Conservation (phyloP, 2,329 filamentous ascomycete species). For the Hirsutella thompsonii region DNA sequence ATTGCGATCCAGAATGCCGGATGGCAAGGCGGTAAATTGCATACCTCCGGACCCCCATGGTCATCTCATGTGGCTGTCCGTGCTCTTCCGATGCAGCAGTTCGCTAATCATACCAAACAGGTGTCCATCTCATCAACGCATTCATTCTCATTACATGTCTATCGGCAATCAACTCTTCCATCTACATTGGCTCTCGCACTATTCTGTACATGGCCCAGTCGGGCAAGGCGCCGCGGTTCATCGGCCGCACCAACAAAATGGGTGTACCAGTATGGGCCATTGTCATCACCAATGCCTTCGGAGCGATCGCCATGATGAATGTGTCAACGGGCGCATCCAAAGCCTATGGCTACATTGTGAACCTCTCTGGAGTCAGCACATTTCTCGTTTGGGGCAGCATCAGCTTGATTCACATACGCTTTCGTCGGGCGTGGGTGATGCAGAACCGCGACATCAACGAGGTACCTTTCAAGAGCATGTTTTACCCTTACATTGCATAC, state of each 20-base stretch:
- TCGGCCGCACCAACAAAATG: conserved; percentile 53
- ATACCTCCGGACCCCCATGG: neutral
- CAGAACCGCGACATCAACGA: conserved; percentile 42
- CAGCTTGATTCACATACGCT: conserved; percentile 58
- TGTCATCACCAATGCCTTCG: conserved; percentile 57
- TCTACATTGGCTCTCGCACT: conserved; percentile 67
- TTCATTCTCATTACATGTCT: conserved; percentile 64
- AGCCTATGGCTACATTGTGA: conserved; percentile 58
- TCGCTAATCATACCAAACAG: conserved; percentile 7
- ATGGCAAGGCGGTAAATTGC: conserved; percentile 45
- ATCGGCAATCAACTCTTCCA: conserved; percentile 59
- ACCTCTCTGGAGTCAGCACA: conserved; percentile 55
- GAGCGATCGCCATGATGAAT: conserved; percentile 64
- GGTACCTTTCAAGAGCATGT: conserved; percentile 41
- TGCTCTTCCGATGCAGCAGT: no score
- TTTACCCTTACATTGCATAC: conserved; percentile 46
- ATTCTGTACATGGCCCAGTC: conserved; percentile 65
- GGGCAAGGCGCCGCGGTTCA: conserved; percentile 55
- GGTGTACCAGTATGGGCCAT: conserved; percentile 52
- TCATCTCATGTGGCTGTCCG: no score
- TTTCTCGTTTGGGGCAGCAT: conserved; percentile 64
- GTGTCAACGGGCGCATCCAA: conserved; percentile 51
- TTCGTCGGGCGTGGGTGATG: conserved; percentile 47
- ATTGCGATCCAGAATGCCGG: conserved; percentile 63
- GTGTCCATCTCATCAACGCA: conserved; percentile 63